Base-by-base conservation (phyloP, 169 alveolate genomes). In the Theileria parva region DNA sequence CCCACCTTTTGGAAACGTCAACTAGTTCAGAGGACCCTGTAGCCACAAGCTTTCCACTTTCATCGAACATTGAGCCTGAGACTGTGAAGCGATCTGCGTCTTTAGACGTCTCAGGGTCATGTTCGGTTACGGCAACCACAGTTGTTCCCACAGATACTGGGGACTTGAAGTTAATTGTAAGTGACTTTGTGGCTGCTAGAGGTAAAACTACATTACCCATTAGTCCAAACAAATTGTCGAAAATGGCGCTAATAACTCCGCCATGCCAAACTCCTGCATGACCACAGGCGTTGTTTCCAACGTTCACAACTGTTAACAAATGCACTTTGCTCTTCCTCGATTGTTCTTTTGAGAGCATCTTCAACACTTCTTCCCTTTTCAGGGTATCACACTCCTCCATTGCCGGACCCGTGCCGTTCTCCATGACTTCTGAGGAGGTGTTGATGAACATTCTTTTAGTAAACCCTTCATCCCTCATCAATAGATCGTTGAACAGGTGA, bases 231-330 rank as follows among this genome's bases (percentile, higher is more conserved):
- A 81, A 74, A 60, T 85, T 77, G 69, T 85, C 91, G 50, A 85
- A 78, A 5, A 85, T n/a, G 48, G 91, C 91, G 25, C 91, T 85
- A 12, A 81, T 85, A 30, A 85, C 79, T 0, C 91, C 91, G 25
- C 91, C 91, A 63, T 85, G 91, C 91, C 91, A 85, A 17, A 85
- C 70, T n/a, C 87, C 87, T 32, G 60, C 74, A 60, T 85, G 91
- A 0, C 91, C 91, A 63, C 91, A 85, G 67, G 86, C 78, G 68
- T 70, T 80, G 0, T 76, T 23, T 32, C 91, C 91, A 0, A 85
- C 91, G 61, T 85, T 39, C 23, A 85, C 88, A 6, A 85, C 50
- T 48, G 67, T 44, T 21, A 85, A 32, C 21, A 74, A 55, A 44
- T 85, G 84, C 32, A 85, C 61, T 17, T 68, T 63, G 50, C 23